Evolutionary conservation across 1,284 basidiomycete species (phyloP), one percentile per base, ranked within the genome.

Genomic region (Irpex rosettiformis): DNA sequence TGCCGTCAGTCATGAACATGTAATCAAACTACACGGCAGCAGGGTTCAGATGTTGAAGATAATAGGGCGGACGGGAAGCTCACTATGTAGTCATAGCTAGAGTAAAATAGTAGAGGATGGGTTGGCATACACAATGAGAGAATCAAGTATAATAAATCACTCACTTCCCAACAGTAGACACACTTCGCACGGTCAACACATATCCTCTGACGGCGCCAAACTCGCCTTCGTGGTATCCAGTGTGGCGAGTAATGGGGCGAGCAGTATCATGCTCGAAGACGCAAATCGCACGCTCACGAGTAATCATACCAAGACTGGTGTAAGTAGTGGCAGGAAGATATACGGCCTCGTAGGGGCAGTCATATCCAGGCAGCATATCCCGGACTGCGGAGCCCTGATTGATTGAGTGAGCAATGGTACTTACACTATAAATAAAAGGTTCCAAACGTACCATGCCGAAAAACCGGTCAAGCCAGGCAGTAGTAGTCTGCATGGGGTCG

Each of bases 401-500:
- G 24, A 10, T 27, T 21, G 6, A 27, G 51, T 10, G 16, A 11
- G 47, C 18, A 37, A 47, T 33, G 45, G 42, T n/a, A 37, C 21
- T 25, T 25, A 45, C 29, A 21, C 45, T 25, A 10, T 49, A 11
- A 8, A 16, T 24, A 33, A 5, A 4, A 6, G 42, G n/a, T 8
- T 18, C 43, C 13, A 5, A 13, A 56, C 65, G 27, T 52, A 70
- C 70, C 82, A 88, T 86, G 30, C 86, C 86, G 61, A 86, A 88
- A 65, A 79, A 81, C 4, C 84, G 74, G 64, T 88, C 87, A 7
- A 87, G 78, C 79, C 82, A 89, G 2, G 84, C 83, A 2, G 85
- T 84, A 1, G 80, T 78, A 0, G 79, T 72, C 70, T 88, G 85
- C 65, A 83, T 75, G 4, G 87, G 86, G 65, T 89, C 86, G 60